phyloP scores from a whole-genome alignment of 306 rosid genomes.

The Prunus mira region DNA sequence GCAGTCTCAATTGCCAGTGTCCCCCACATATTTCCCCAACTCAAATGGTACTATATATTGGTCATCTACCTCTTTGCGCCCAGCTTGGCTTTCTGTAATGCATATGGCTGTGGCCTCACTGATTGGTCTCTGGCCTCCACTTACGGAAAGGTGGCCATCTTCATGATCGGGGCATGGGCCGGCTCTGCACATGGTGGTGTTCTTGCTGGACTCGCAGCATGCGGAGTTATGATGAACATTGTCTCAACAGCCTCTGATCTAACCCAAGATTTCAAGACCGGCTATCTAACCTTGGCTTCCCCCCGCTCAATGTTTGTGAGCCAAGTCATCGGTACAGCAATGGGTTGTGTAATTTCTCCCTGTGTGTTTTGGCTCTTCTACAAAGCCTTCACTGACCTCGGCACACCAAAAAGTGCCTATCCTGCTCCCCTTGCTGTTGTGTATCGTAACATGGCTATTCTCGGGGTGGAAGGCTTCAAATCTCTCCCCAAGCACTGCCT shows the following conservation, averaged over 20 bases:
- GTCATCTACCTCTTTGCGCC: conserved; percentile 46
- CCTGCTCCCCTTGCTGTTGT: conserved; percentile 41
- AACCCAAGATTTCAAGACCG: conserved; percentile 52
- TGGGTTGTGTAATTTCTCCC: conserved; percentile 49
- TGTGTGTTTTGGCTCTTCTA: conserved; percentile 50
- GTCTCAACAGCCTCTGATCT: conserved; percentile 50
- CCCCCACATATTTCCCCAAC: conserved; percentile 40
- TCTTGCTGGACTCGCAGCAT: conserved; percentile 46
- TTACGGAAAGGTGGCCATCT: conserved; percentile 53
- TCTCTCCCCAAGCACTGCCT: conserved; percentile 41
- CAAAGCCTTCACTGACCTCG: conserved; percentile 41
- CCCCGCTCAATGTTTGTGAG: conserved; percentile 53
- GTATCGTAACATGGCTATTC: conserved; percentile 43
- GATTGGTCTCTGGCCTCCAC: conserved; percentile 51
- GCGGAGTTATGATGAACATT: conserved; percentile 57
- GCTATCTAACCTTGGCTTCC: conserved; percentile 45
- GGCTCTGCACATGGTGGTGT: conserved; percentile 42
- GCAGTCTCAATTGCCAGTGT: conserved; percentile 39
- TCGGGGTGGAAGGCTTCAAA: conserved; percentile 36
- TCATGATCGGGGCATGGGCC: conserved; percentile 49
- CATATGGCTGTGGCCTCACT: conserved; percentile 52
- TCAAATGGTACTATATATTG: conserved; percentile 44
- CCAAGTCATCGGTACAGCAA: conserved; percentile 49
- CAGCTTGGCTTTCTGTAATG: conserved; percentile 46
- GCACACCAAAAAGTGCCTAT: conserved; percentile 25